Conservation (phyloP, 1,284 basidiomycete species). For the Apiotrichum veenhuisii region DNA sequence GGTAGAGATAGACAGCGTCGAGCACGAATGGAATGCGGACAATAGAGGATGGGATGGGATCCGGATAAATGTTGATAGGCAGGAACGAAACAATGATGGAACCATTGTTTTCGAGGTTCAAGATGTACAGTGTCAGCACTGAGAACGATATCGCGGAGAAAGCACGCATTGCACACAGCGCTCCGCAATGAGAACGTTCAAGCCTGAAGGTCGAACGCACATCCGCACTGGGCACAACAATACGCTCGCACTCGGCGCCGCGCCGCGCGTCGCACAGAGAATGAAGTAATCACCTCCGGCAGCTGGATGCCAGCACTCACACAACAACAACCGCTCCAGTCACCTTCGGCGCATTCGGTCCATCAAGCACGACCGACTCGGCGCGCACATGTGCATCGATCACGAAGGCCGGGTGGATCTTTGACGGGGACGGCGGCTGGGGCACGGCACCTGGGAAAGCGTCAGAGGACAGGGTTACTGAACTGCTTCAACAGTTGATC, state of each 20-base stretch:
- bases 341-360: constrained; percentile 2
- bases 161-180: neutral
- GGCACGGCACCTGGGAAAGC: constrained; percentile 30
- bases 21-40: too few species aligned
- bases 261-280: too few species aligned
- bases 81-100: too few species aligned
- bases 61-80: too few species aligned
- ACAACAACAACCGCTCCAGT: constrained; percentile 5
- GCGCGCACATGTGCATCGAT: constrained; percentile 39
- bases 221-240: neutral
- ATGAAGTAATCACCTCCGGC: too few species aligned
- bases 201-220: neutral
- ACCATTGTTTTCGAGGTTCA: too few species aligned
- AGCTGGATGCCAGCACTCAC: neutral
- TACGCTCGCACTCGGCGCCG: neutral
- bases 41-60: too few species aligned
- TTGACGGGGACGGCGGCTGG: constrained; percentile 34
- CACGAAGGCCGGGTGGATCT: constrained; percentile 38
- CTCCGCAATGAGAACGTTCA: neutral
- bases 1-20: too few species aligned
- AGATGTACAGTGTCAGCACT: too few species aligned
- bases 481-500: neutral
- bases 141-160: neutral
- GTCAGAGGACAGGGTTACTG: too few species aligned
- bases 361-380: neutral